phyloP scores from a whole-genome alignment of 2,329 filamentous ascomycete genomes.

The Aspergillus sp. region DNA sequence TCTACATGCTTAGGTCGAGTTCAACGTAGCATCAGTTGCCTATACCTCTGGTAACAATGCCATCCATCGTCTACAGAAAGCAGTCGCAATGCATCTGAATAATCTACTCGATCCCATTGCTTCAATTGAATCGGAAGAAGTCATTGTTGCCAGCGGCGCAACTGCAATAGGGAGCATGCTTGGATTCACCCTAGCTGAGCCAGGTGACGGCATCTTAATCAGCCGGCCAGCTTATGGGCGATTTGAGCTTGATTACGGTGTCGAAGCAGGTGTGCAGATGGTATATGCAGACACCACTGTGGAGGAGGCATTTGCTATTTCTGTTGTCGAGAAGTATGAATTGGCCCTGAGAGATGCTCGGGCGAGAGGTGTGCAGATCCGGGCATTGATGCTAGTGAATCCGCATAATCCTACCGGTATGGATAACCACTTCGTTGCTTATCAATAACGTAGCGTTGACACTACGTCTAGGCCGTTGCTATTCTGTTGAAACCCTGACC shows the following conservation, averaged over 20 bases:
- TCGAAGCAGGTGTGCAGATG: constrained; percentile 44
- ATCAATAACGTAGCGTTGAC: background rate
- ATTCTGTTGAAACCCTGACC: constrained; percentile 44
- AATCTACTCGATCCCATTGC: constrained; percentile 41
- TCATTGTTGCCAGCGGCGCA: constrained; percentile 46
- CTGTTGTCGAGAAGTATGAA: constrained; percentile 41
- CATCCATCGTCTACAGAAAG: constrained; percentile 40
- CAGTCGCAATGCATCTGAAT: constrained; percentile 47
- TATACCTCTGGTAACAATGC: constrained; percentile 46
- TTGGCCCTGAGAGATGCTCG: constrained; percentile 36
- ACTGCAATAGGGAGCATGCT: constrained; percentile 48
- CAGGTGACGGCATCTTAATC: constrained; percentile 51
- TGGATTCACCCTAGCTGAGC: constrained; percentile 46
- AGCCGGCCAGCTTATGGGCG: constrained; percentile 51
- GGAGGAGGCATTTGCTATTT: constrained; percentile 42
- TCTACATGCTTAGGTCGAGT: constrained; percentile 27
- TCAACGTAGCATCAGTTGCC: constrained; percentile 38
- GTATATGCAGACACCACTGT: constrained; percentile 42
- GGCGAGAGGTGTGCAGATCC: constrained; percentile 36
- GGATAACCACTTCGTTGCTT: background rate
- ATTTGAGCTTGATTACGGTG: constrained; percentile 53
- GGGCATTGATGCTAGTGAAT: constrained; percentile 47
- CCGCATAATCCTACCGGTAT: constrained; percentile 49
- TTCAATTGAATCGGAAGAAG: constrained; percentile 37
- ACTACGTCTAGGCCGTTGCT: constrained; percentile 44